phyloP scores from a whole-genome alignment of 345 rosid species.

The Cardamine chenopodiifolia region DNA sequence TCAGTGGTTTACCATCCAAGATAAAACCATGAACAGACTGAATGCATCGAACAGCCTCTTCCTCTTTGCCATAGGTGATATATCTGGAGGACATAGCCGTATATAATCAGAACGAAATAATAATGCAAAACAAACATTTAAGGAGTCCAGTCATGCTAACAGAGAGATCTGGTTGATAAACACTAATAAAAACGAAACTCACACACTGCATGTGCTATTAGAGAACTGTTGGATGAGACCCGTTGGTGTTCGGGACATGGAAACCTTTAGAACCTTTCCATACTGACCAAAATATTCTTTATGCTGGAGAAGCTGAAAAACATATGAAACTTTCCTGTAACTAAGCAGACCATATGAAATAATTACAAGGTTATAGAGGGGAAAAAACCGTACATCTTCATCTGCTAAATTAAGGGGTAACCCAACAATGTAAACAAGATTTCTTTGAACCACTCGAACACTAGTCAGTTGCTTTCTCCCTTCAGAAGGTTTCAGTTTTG shows the following conservation, averaged over 20 bases:
- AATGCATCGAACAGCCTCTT: conserved; percentile 90
- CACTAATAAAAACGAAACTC: conserved; percentile 39
- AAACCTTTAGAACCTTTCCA: conserved; percentile 90
- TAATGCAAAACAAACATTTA: conserved; percentile 3
- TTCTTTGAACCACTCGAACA: conserved; percentile 81
- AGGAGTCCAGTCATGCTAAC: not conserved
- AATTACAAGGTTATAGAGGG: not conserved
- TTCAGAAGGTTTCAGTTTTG: conserved; percentile 64
- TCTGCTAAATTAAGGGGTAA: conserved; percentile 84
- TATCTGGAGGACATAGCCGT: conserved; percentile 48
- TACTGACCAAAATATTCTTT: conserved; percentile 88
- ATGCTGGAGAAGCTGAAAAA: conserved; percentile 68
- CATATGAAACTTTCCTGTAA: not conserved
- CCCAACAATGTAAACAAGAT: conserved; percentile 90
- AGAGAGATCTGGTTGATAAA: conserved; percentile 7
- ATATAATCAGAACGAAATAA: conserved; percentile 2
- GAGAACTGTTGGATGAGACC: conserved; percentile 87
- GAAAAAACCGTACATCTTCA: conserved; percentile 64
- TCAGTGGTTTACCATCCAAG: conserved; percentile 78
- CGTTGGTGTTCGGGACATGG: conserved; percentile 88
- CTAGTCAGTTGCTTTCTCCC: conserved; percentile 81
- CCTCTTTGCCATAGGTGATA: conserved; percentile 81
- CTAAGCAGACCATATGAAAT: not conserved
- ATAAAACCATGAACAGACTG: conserved; percentile 88
- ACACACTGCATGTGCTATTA: conserved; percentile 94